Evolutionary conservation across 73 alveolate genomes (phyloP).

Genomic region (Uronychia binucleata): DNA sequence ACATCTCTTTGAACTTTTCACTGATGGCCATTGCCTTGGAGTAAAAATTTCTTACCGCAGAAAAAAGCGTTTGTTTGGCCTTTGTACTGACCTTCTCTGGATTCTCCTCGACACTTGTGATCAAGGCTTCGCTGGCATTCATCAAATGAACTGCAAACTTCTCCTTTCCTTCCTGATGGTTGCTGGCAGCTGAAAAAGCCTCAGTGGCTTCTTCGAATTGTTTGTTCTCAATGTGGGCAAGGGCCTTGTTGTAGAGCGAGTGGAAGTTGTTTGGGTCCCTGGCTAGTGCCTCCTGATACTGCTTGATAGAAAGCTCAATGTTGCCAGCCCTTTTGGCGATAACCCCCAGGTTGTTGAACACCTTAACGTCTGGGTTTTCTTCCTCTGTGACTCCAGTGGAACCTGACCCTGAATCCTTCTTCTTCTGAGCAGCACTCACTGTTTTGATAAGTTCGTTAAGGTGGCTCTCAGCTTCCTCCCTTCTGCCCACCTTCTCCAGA

Average conservation of each 20-base stretch:
- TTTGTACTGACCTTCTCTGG: background rate
- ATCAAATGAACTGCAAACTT: conserved; percentile 4
- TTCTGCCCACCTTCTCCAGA: conserved; percentile 48
- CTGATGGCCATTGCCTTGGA: background rate
- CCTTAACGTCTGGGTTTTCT: conserved; percentile 33
- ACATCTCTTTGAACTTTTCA: background rate
- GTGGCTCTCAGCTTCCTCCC: conserved; percentile 18
- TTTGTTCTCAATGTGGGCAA: conserved; percentile 5
- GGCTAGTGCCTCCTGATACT: conserved; percentile 15
- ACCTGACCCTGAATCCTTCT: background rate
- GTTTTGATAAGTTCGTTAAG: conserved; percentile 15
- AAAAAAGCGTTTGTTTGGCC: background rate
- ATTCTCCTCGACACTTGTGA: conserved; percentile 6
- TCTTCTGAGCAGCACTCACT: conserved; percentile 10
- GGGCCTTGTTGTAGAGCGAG: conserved; percentile 15
- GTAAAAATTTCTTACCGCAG: background rate
- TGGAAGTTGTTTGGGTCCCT: conserved; percentile 21
- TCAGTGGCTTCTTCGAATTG: background rate
- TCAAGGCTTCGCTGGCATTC: background rate
- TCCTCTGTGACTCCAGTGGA: conserved; percentile 15
- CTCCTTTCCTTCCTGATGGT: background rate
- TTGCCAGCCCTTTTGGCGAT: conserved; percentile 3
- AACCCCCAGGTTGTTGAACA: conserved; percentile 14
- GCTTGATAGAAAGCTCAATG: conserved; percentile 2
- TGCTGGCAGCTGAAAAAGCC: conserved; percentile 2